Evolutionary conservation across 1,284 basidiomycete genomes (phyloP).

Genomic region (Cutaneotrichosporon cutaneum): DNA sequence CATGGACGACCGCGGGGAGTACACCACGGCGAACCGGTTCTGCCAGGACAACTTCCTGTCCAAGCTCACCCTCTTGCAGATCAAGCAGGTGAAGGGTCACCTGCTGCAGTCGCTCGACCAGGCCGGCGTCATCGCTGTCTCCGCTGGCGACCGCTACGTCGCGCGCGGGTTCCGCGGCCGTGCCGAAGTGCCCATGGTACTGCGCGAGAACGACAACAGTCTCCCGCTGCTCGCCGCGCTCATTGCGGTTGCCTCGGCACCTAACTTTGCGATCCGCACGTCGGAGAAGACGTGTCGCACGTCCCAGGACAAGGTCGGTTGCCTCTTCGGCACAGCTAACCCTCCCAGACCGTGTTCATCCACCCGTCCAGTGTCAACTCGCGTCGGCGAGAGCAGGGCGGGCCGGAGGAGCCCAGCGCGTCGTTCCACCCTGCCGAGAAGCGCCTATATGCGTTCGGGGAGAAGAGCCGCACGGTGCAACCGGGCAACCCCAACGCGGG

Average conservation of each 20-base stretch:
- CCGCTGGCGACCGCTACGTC: slow-evolving; percentile 60
- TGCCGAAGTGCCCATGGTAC: slow-evolving; percentile 60
- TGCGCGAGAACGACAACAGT: slow-evolving; percentile 74
- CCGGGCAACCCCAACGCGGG: slow-evolving; percentile 39
- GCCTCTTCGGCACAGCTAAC: slow-evolving; percentile 18
- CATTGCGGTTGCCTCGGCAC: slow-evolving; percentile 81
- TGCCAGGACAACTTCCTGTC: slow-evolving; percentile 84
- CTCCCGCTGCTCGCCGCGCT: slow-evolving; percentile 79
- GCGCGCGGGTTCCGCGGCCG: slow-evolving; percentile 31
- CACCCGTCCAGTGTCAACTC: slow-evolving; percentile 87
- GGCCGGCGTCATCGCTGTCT: slow-evolving; percentile 76
- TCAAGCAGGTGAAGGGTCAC: slow-evolving; percentile 81
- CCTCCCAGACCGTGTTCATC: slow-evolving; percentile 55
- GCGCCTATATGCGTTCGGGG: slow-evolving; percentile 79
- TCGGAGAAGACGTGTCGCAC: slow-evolving; percentile 74
- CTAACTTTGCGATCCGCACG: slow-evolving; percentile 89
- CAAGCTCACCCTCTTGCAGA: slow-evolving; percentile 76
- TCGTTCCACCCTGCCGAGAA: slow-evolving; percentile 60
- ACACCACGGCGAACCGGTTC: slow-evolving; percentile 69
- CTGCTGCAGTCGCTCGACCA: slow-evolving; percentile 75
- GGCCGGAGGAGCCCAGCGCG: slow-evolving; percentile 54
- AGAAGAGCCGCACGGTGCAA: slow-evolving; percentile 72
- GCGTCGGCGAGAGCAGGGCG: slow-evolving; percentile 61
- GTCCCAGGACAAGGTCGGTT: slow-evolving; percentile 75
- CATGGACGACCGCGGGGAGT: slow-evolving; percentile 66